phyloP scores from a whole-genome alignment of 352 stramenopile genomes.

The Plasmopara muralis region DNA sequence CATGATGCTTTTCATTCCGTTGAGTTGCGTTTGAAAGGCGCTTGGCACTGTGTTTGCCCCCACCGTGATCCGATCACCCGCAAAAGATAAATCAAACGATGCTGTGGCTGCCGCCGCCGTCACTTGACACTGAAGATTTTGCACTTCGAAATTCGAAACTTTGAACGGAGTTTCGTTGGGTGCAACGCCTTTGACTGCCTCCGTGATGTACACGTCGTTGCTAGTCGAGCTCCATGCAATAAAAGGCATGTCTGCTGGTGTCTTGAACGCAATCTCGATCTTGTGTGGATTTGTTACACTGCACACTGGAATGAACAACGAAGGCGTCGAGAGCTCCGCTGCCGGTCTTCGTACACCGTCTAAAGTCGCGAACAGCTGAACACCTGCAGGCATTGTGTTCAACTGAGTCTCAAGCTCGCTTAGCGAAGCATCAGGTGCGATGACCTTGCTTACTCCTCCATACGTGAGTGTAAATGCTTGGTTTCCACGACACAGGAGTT shows the following conservation, averaged over 20 bases:
- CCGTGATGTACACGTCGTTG: slow-evolving; percentile 60
- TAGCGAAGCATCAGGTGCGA: slow-evolving; percentile 38
- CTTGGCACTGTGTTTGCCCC: slow-evolving; percentile 26
- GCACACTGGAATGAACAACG: slow-evolving; percentile 50
- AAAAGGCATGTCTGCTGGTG: slow-evolving; percentile 37
- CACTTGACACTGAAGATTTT: slow-evolving; percentile 50
- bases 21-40: slow-evolving; percentile 45
- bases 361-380: slow-evolving; percentile 37
- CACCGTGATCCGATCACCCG: slow-evolving; percentile 27
- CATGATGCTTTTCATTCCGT: slow-evolving; percentile 33
- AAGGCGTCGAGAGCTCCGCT: slow-evolving; percentile 19
- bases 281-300: slow-evolving; percentile 31
- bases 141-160: slow-evolving; percentile 54
- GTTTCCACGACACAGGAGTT: slow-evolving; percentile 45
- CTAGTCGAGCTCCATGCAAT: slow-evolving; percentile 43
- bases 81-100: slow-evolving; percentile 55
- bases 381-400: slow-evolving; percentile 40
- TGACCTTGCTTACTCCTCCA: slow-evolving; percentile 9
- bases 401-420: slow-evolving; percentile 44
- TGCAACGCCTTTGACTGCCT: slow-evolving; percentile 43
- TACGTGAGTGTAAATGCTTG: slow-evolving; percentile 44
- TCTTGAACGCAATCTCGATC: slow-evolving; percentile 65
- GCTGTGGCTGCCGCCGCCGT: slow-evolving; percentile 19
- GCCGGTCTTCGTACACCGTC: slow-evolving; percentile 17
- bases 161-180: slow-evolving; percentile 26